Conservation (phyloP, 2,329 filamentous ascomycete species). For the Fusarium avenaceum region DNA sequence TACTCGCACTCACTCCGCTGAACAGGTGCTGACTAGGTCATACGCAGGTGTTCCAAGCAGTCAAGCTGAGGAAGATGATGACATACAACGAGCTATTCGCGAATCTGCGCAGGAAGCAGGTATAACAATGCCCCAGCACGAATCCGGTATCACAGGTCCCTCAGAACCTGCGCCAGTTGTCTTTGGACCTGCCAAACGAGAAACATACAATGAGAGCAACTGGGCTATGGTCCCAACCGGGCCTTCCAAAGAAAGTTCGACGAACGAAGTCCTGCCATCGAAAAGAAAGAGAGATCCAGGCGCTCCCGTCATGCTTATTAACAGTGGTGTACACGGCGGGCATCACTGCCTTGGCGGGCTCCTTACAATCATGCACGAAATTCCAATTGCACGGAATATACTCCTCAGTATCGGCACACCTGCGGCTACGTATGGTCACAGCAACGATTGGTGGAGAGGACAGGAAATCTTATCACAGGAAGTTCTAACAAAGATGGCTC, state of each 20-base stretch:
- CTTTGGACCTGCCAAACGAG: constrained; percentile 72
- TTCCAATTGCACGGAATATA: constrained; percentile 69
- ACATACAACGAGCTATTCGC: constrained; percentile 68
- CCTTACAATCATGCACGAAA: constrained; percentile 71
- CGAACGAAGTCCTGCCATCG: constrained; percentile 53
- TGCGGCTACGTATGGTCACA: constrained; percentile 65
- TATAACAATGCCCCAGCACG: constrained; percentile 59
- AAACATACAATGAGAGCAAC: constrained; percentile 66
- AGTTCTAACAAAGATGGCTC: constrained; percentile 53
- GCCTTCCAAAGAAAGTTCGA: constrained; percentile 44
- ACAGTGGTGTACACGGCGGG: constrained; percentile 51
- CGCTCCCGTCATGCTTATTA: constrained; percentile 66
- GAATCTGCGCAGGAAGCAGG: constrained; percentile 68
- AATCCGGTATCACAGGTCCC: constrained; percentile 63
- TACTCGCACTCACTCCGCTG: constrained; percentile 38
- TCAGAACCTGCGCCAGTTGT: constrained; percentile 58
- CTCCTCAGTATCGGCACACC: constrained; percentile 61
- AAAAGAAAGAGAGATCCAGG: constrained; percentile 58
- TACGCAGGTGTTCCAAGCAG: constrained; percentile 56
- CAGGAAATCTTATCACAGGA: constrained; percentile 62
- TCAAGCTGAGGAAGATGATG: constrained; percentile 65
- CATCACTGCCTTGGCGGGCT: constrained; percentile 65
- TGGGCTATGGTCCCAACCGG: constrained; percentile 70
- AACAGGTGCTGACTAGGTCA: constrained; percentile 46
- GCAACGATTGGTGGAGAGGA: constrained; percentile 73